A percentile compares a stretch with the other conserved stretches of the same genome.
phyloP scores from a whole-genome alignment of 2,329 filamentous ascomycete genomes.

The Colletotrichum lentis region DNA sequence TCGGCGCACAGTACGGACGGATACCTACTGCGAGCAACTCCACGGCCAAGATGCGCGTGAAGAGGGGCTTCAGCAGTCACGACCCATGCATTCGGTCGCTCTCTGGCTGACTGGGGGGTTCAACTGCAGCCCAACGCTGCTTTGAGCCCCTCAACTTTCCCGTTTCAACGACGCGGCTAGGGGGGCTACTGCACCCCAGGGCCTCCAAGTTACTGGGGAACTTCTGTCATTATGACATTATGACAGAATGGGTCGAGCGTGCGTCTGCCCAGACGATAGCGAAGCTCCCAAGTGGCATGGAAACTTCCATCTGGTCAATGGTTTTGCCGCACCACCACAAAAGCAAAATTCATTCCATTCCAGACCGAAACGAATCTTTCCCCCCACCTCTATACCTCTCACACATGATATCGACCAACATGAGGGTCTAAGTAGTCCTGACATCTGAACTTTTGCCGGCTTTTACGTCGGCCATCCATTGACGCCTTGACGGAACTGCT shows the following conservation, averaged over 20 bases:
- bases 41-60: background rate
- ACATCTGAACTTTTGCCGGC: conserved; percentile 17
- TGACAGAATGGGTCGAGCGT: conserved; percentile 14
- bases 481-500: conserved; percentile 19
- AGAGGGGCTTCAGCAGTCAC: background rate
- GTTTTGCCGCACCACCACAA: conserved; percentile 30
- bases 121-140: background rate
- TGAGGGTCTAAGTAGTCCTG: conserved; percentile 8
- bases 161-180: conserved; percentile 24
- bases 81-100: background rate
- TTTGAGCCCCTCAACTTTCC: conserved; percentile 21
- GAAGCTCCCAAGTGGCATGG: conserved; percentile 22
- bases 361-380: conserved; percentile 28
- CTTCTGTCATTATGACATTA: conserved; percentile 31
- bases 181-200: conserved; percentile 25
- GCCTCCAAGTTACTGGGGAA: background rate
- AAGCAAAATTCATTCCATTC: conserved; percentile 19
- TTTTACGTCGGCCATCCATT: conserved; percentile 5
- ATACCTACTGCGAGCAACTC: background rate
- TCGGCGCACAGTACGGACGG: background rate
- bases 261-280: background rate
- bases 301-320: conserved; percentile 14
- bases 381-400: background rate
- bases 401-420: conserved; percentile 8
- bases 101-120: background rate